phyloP scores from a whole-genome alignment of 495 filamentous ascomycete species.

The Letharia lupina region DNA sequence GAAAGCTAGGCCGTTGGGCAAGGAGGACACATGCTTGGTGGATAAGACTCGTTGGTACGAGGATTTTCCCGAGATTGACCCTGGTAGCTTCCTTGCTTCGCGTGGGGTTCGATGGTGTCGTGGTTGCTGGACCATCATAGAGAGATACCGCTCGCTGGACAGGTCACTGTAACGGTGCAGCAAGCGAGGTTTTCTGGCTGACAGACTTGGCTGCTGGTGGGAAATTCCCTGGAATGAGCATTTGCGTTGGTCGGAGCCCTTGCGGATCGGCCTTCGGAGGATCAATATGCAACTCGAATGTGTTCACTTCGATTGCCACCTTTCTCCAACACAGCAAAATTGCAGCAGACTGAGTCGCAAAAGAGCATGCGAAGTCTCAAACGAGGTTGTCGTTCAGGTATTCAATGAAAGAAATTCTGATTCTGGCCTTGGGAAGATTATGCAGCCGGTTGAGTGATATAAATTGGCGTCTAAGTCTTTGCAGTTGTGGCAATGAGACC shows the following conservation, averaged over 20 bases:
- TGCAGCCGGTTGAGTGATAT: constrained; percentile 65
- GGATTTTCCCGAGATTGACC: background rate
- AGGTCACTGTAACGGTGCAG: background rate
- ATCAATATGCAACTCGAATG: no score
- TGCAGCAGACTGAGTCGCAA: background rate
- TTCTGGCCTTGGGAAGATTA: constrained; percentile 45
- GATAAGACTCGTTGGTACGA: background rate
- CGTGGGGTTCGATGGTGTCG: background rate
- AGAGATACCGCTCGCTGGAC: background rate
- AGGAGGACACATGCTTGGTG: background rate
- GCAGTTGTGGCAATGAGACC: constrained; percentile 58
- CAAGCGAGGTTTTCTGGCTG: background rate
- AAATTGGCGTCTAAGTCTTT: constrained; percentile 78
- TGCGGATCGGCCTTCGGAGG: background rate
- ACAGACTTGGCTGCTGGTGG: background rate
- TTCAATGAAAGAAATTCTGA: constrained; percentile 60
- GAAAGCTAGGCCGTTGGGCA: background rate
- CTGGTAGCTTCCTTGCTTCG: background rate
- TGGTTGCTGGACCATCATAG: background rate
- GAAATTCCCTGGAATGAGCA: background rate
- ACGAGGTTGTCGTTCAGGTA: constrained; percentile 54
- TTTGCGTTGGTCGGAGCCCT: background rate
- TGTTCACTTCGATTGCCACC: background rate
- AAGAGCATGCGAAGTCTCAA: constrained; percentile 2
- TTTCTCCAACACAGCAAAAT: background rate